phyloP scores from a whole-genome alignment of 2,329 filamentous ascomycete species.

The Fusarium temperatum region DNA sequence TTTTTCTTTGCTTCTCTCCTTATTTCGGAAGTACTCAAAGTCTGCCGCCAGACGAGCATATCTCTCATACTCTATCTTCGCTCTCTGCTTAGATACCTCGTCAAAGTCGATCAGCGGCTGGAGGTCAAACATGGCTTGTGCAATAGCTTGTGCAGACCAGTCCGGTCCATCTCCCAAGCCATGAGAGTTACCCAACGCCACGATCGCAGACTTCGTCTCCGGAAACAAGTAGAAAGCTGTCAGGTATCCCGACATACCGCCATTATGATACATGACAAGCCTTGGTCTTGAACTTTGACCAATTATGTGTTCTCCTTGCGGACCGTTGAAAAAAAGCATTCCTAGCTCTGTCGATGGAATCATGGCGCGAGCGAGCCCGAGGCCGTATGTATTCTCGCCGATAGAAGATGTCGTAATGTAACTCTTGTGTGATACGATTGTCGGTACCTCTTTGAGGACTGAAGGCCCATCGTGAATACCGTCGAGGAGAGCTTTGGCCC shows the following conservation, averaged over 20 bases:
- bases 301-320: neutral
- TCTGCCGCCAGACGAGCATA: neutral
- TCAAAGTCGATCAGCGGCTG: neutral
- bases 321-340: neutral
- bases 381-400: neutral
- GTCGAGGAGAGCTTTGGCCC: neutral
- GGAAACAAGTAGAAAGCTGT: neutral
- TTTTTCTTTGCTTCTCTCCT: neutral
- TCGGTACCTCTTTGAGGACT: neutral
- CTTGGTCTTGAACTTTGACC: accelerated
- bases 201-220: neutral
- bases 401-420: neutral
- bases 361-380: neutral
- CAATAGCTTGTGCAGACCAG: neutral
- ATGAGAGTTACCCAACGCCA: neutral
- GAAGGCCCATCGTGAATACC: neutral
- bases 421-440: neutral
- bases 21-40: neutral
- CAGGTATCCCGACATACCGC: neutral
- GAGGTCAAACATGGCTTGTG: neutral
- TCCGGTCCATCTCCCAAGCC: neutral
- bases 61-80: neutral
- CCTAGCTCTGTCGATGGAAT: neutral
- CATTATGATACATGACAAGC: neutral
- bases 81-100: neutral